These are phyloP conservation scores for Macadamia integrifolia DNA, from an alignment of 164 flowering plant genomes.

Conservation along the genomic window DNA sequence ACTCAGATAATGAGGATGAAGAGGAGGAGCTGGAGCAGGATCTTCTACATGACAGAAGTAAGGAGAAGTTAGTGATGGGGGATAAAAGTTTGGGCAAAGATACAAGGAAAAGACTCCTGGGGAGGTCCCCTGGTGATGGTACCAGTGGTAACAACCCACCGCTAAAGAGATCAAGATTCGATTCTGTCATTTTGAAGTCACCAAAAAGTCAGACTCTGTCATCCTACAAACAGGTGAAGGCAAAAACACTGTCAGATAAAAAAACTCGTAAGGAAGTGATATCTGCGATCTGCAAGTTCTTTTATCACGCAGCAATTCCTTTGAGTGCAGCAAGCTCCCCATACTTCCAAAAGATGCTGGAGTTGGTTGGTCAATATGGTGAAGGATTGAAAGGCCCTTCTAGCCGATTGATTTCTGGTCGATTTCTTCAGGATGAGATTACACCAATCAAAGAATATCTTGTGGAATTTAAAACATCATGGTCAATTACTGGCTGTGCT, in stretches of 20 bases:
- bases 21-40: conserved; percentile 41
- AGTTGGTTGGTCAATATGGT: conserved; percentile 67
- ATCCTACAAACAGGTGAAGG: conserved; percentile 25
- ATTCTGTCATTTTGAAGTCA: conserved; percentile 28
- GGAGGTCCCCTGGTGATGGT: conserved; percentile 28
- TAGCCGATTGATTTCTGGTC: conserved; percentile 47
- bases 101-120: conserved; percentile 24
- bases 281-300: conserved; percentile 63
- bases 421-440: conserved; percentile 60
- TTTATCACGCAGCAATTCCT: conserved; percentile 69
- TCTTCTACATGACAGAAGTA: conserved; percentile 19
- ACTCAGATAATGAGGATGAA: conserved; percentile 46
- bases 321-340: conserved; percentile 48
- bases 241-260: conserved; percentile 24
- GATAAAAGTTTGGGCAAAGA: conserved; percentile 37
- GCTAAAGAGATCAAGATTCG: conserved; percentile 37
- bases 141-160: conserved; percentile 22
- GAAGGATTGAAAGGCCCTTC: conserved; percentile 48
- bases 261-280: conserved; percentile 44
- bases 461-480: conserved; percentile 46
- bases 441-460: conserved; percentile 37
- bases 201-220: conserved; percentile 24
- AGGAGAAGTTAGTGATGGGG: conserved; percentile 25
- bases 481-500: conserved; percentile 66
- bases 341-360: conserved; percentile 72